Evolutionary conservation across 768 basidiomycete species (phyloP).

Genomic region (Lactarius tabidus): DNA sequence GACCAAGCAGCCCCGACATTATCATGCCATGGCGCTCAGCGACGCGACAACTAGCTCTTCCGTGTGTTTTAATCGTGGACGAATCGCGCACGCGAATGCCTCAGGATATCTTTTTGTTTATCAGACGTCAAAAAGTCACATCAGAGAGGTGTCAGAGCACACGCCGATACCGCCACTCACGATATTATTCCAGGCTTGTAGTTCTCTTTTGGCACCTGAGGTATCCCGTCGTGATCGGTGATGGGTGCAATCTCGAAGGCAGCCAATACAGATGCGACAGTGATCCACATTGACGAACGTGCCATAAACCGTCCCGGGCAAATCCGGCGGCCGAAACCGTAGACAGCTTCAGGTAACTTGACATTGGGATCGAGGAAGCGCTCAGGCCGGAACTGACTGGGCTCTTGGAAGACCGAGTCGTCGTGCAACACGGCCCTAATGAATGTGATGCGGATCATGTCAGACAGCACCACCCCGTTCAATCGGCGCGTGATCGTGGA

Average conservation of each 20-base stretch:
- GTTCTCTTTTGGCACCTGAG: slow-evolving; percentile 10
- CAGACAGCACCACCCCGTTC: no score
- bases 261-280: slow-evolving; percentile 14
- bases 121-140: neutral
- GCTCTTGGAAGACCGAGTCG: slow-evolving; percentile 13
- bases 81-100: slow-evolving; percentile 28
- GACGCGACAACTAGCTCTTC: slow-evolving; percentile 21
- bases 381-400: slow-evolving; percentile 18
- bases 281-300: slow-evolving; percentile 20
- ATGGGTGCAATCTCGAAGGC: slow-evolving; percentile 16
- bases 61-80: slow-evolving; percentile 21
- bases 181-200: slow-evolving; percentile 11
- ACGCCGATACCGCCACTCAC: slow-evolving; percentile 9
- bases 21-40: neutral
- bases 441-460: neutral
- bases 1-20: neutral
- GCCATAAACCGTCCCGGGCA: slow-evolving; percentile 23
- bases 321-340: slow-evolving; percentile 22
- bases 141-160: neutral
- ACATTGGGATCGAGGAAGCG: slow-evolving; percentile 18
- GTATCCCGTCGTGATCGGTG: neutral
- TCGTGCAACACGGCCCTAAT: slow-evolving; percentile 23
- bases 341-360: slow-evolving; percentile 7
- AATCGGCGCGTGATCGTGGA: neutral
- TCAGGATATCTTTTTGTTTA: slow-evolving; percentile 22